Evolutionary conservation across 1,139 yeast genomes (phyloP), one percentile per base, ranked within the genome.

Genomic region (Hyphopichia wangnamkhiaoensis): DNA sequence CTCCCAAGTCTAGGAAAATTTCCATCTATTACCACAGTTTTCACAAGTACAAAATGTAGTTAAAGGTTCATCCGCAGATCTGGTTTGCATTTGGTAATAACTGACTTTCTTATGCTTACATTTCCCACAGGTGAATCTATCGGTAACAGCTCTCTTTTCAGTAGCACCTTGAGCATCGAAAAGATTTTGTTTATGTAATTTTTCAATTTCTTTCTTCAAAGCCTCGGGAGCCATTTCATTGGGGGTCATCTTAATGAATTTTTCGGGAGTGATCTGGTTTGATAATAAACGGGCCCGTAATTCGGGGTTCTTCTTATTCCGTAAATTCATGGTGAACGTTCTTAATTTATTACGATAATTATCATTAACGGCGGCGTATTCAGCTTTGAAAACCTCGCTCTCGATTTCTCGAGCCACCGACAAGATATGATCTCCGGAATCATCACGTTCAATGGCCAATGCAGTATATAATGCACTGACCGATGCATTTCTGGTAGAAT

Each of bases 101-200:
- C 96, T 87, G 28, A 93, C 98, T 71, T 88, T 89, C 74, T 91
- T 89, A 61, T 90, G 93, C 66, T 91, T 93, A 77, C 98, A 93
- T 65, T 93, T 93, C 43, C 98, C 97, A 68, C 98, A 93, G 2
- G 95, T 87, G 61, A 93, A 93, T 62, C 98, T 76, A 63, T 93
- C 98, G 7, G 98, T 93, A 34, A 90, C 90, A 1, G 98, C 96
- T 53, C 97, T 79, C 71, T 90, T 89, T 55, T 91, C 95, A 8
- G 89, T 90, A n/a, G 98, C 98, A 50, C 97, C 97, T 65, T 89
- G 97, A 3, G 98, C 98, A 59, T 93, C 95, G 65, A 87, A 91
- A 58, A 93, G 73, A 64, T 94, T 94, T 61, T 88, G 85, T 59
- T 87, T 85, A 57, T 87, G 89, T 52, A 93, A 76, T 53, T 86